Conservation (phyloP, 371 early-diverging fungal genomes). For the Choanephora cucurbitarum region DNA sequence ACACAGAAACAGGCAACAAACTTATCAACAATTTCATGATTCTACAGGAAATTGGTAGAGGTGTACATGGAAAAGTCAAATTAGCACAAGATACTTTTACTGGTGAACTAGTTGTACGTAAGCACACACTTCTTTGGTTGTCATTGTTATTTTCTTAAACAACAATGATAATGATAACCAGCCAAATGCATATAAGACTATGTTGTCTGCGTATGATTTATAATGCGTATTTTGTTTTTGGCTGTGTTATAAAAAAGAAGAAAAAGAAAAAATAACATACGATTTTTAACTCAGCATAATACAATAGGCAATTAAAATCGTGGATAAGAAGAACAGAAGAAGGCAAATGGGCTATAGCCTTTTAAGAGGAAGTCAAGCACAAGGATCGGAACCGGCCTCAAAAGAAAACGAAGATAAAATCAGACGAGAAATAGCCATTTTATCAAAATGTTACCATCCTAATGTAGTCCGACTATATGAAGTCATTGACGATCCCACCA, state of each 20-base stretch:
- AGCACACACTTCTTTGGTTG: too few species aligned
- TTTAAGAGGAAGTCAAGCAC: constrained; percentile 39
- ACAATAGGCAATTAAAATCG: constrained; percentile 78
- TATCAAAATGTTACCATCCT: constrained; percentile 93
- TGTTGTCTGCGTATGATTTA: background rate
- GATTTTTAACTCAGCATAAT: constrained; percentile 15
- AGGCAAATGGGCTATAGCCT: constrained; percentile 62
- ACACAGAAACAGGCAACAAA: constrained; percentile 85
- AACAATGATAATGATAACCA: too few species aligned
- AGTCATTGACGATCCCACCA: constrained; percentile 92
- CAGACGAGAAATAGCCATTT: constrained; percentile 90
- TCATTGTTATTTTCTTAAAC: too few species aligned
- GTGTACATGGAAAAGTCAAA: constrained; percentile 96
- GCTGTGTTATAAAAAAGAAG: too few species aligned
- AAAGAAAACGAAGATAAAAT: constrained; percentile 84
- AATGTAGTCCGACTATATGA: constrained; percentile 89
- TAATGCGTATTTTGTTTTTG: too few species aligned
- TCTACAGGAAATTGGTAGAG: constrained; percentile 89
- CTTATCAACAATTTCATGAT: constrained; percentile 94
- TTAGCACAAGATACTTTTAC: constrained; percentile 79
- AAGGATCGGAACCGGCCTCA: constrained; percentile 23
- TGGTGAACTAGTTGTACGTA: constrained; percentile 70
- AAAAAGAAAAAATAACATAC: background rate
- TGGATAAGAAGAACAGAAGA: constrained; percentile 75
- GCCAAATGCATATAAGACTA: too few species aligned